Evolutionary conservation across 192 early-diverging fungal genomes (phyloP).

Genomic region (Mycoemilia scoparia): DNA sequence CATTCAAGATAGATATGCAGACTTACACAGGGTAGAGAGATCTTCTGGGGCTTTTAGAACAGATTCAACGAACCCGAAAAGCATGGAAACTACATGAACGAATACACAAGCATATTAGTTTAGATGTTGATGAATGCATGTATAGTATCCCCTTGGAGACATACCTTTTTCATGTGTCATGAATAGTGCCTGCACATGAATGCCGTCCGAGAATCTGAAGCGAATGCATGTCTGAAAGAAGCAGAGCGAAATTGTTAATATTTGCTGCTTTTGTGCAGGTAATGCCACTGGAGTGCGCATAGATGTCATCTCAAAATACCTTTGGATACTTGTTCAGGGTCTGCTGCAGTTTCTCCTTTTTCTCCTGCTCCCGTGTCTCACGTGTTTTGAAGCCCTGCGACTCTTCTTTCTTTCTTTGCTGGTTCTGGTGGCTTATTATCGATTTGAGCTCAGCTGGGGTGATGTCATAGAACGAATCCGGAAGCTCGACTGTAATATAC

Average conservation of each 20-base stretch:
- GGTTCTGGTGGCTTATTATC: constrained; percentile 38
- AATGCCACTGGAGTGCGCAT: too few relatives aligned
- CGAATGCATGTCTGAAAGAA: constrained; percentile 55
- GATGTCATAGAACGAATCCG: constrained; percentile 75
- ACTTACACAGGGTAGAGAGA: too few relatives aligned
- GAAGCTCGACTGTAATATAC: constrained; percentile 44
- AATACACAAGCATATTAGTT: too few relatives aligned
- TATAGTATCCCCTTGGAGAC: too few relatives aligned
- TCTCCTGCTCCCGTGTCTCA: constrained; percentile 52
- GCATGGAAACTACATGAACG: too few relatives aligned
- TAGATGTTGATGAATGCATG: too few relatives aligned
- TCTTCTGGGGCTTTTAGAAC: too few relatives aligned
- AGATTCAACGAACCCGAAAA: too few relatives aligned
- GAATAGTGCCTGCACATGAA: constrained; percentile 59
- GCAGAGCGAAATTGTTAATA: background rate
- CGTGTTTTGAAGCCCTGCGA: constrained; percentile 62
- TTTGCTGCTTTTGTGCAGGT: background rate
- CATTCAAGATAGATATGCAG: too few relatives aligned
- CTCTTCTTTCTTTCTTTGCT: constrained; percentile 33
- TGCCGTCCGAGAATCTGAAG: constrained; percentile 66
- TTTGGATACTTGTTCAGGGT: constrained; percentile 9
- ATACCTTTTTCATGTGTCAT: constrained; percentile 38
- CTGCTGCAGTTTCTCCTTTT: constrained; percentile 19
- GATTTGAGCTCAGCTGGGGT: constrained; percentile 46
- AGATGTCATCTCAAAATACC: too few relatives aligned